Conservation (phyloP, 345 rosid genomes). For the Rhodomyrtus tomentosa region DNA sequence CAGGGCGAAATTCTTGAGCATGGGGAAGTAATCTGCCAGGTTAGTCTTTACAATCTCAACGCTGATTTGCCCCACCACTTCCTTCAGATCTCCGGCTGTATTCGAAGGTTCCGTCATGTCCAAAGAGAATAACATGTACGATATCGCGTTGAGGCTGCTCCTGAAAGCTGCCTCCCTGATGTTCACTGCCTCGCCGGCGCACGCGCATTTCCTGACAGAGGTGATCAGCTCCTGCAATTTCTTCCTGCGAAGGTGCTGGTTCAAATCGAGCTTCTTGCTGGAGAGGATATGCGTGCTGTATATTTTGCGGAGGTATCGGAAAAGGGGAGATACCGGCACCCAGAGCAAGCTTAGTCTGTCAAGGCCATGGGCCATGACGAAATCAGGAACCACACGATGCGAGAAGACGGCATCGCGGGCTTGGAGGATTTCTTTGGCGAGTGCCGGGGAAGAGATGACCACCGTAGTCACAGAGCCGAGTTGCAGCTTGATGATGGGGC, state of each 20-base stretch:
- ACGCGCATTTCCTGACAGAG: neutral
- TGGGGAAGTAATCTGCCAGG: conserved; percentile 19
- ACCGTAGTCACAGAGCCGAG: conserved; percentile 22
- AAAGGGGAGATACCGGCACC: conserved; percentile 19
- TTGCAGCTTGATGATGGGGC: conserved; percentile 24
- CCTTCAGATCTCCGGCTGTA: neutral
- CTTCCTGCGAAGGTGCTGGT: conserved; percentile 4
- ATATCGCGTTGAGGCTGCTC: conserved; percentile 3
- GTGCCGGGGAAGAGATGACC: conserved; percentile 17
- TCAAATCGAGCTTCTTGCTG: conserved; percentile 16
- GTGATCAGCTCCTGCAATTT: conserved; percentile 8
- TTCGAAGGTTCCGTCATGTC: conserved; percentile 4
- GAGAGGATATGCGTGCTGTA: conserved; percentile 10
- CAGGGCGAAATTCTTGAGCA: conserved; percentile 9
- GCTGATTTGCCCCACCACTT: neutral
- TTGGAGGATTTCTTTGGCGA: conserved; percentile 34
- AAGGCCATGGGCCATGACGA: conserved; percentile 11
- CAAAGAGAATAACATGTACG: conserved; percentile 1
- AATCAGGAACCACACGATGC: conserved; percentile 6
- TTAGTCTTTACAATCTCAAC: conserved; percentile 20
- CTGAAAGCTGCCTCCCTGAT: conserved; percentile 8
- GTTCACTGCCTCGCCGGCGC: neutral
- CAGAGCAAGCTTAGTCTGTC: conserved; percentile 12
- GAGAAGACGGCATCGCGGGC: conserved; percentile 19
- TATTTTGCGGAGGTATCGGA: conserved; percentile 26